phyloP scores from a whole-genome alignment of 495 filamentous ascomycete genomes.

The Hapsidospora chrysogenum region DNA sequence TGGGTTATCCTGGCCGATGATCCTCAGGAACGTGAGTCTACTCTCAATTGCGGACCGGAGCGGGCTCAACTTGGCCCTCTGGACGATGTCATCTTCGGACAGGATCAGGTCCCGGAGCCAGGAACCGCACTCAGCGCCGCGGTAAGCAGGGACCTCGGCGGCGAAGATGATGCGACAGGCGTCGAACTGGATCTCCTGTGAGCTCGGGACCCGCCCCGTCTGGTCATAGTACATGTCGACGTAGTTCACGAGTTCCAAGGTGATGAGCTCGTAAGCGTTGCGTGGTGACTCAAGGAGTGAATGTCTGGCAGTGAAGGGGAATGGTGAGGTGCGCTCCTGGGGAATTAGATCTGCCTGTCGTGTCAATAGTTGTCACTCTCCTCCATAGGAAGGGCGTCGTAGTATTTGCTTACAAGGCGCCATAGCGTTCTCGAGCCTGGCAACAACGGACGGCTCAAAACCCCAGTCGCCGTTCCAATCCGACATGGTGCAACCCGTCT shows the following conservation, averaged over 20 bases:
- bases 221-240: conserved; percentile 13
- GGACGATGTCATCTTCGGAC: conserved; percentile 16
- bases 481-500: conserved; percentile 44
- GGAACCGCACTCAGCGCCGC: conserved; percentile 13
- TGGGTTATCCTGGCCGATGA: conserved; percentile 26
- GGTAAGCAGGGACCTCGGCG: conserved; percentile 13
- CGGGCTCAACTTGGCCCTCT: conserved; percentile 15
- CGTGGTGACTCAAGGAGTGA: conserved; percentile 14
- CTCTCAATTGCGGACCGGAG: conserved; percentile 14
- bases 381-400: conserved; percentile 5
- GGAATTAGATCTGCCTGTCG: conserved; percentile 30
- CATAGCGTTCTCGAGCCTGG: conserved; percentile 45
- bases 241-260: conserved; percentile 27
- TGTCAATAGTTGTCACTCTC: too few relatives aligned
- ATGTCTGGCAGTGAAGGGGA: conserved; percentile 24
- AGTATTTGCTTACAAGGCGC: conserved; percentile 46
- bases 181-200: conserved; percentile 23
- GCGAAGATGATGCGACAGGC: conserved; percentile 23
- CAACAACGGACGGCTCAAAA: conserved; percentile 38
- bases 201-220: conserved; percentile 12
- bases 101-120: conserved; percentile 36
- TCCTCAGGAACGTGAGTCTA: conserved; percentile 16
- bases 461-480: conserved; percentile 63
- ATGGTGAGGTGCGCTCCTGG: conserved; percentile 31
- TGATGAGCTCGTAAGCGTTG: conserved; percentile 33